phyloP scores from a whole-genome alignment of 1,139 yeast genomes.

The Trichomonascaceae sp. region DNA sequence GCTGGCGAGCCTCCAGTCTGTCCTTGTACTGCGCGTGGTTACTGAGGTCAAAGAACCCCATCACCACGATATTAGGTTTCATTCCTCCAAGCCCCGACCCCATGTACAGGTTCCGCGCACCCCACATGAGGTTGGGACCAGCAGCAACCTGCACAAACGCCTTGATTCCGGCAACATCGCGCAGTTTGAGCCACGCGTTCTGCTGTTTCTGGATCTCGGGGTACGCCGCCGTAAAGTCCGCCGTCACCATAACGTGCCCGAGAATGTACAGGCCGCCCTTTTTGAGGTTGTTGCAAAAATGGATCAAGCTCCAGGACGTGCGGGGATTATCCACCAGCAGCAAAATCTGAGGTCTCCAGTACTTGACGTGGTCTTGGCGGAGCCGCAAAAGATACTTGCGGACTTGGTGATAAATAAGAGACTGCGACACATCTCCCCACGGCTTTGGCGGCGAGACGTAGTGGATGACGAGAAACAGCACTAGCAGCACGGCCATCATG shows the following conservation, averaged over 20 bases:
- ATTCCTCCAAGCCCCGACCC: slow-evolving; percentile 96
- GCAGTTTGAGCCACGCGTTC: slow-evolving; percentile 67
- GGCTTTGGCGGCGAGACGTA: slow-evolving; percentile 87
- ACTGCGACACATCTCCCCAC: slow-evolving; percentile 96
- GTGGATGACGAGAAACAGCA: slow-evolving; percentile 67
- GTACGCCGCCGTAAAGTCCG: slow-evolving; percentile 45
- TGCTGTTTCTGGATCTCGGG: slow-evolving; percentile 60
- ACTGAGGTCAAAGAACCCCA: slow-evolving; percentile 66
- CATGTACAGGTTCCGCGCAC: slow-evolving; percentile 80
- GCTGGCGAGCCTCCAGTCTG: not conserved
- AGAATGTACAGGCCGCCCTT: slow-evolving; percentile 87
- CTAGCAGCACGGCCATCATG: slow-evolving; percentile 50
- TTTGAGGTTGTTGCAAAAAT: slow-evolving; percentile 88
- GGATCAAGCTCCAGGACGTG: slow-evolving; percentile 79
- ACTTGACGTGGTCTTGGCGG: slow-evolving; percentile 84
- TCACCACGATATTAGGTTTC: slow-evolving; percentile 88
- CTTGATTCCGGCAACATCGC: slow-evolving; percentile 67
- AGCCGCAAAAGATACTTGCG: slow-evolving; percentile 73
- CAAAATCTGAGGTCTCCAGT: slow-evolving; percentile 93
- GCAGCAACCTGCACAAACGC: slow-evolving; percentile 90
- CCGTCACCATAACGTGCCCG: slow-evolving; percentile 69
- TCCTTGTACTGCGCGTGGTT: slow-evolving; percentile 7
- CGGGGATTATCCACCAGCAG: slow-evolving; percentile 82
- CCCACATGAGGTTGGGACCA: slow-evolving; percentile 86
- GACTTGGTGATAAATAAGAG: slow-evolving; percentile 88